These are phyloP conservation scores for Suillus bovinus DNA, from an alignment of 768 basidiomycete genomes.

Conservation along the genomic window DNA sequence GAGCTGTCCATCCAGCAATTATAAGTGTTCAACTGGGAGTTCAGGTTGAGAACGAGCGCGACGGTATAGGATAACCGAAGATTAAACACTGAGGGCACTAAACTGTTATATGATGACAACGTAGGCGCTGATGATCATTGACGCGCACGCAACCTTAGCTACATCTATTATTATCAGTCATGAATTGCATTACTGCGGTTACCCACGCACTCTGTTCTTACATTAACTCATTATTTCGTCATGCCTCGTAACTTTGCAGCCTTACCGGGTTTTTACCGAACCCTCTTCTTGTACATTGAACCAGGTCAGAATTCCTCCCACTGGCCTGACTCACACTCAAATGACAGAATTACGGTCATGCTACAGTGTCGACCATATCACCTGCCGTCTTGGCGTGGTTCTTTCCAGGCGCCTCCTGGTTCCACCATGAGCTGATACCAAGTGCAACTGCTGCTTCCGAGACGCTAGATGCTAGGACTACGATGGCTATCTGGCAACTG, in stretches of 20 bases:
- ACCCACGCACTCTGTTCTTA: neutral
- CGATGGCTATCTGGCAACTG: slow-evolving; percentile 68
- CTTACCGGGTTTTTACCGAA: slow-evolving; percentile 60
- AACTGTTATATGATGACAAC: too few species aligned
- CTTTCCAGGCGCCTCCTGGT: slow-evolving; percentile 65
- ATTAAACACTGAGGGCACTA: too few species aligned
- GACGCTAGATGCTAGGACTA: slow-evolving; percentile 48
- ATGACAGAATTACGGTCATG: slow-evolving; percentile 23
- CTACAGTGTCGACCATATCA: slow-evolving; percentile 49
- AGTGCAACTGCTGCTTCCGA: slow-evolving; percentile 28
- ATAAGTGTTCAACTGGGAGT: slow-evolving; percentile 6
- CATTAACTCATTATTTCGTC: neutral
- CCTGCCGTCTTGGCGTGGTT: slow-evolving; percentile 54
- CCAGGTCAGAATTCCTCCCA: slow-evolving; percentile 43
- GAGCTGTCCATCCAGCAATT: slow-evolving; percentile 43
- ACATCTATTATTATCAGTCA: too few species aligned
- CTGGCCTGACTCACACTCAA: neutral
- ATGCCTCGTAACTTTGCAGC: slow-evolving; percentile 47
- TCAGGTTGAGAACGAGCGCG: neutral
- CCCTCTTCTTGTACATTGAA: slow-evolving; percentile 66
- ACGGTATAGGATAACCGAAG: too few species aligned
- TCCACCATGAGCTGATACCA: slow-evolving; percentile 65
- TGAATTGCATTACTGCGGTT: neutral
- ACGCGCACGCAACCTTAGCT: too few species aligned
- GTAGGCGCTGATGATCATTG: too few species aligned